Base-by-base conservation (phyloP, 495 filamentous ascomycete species). In the Usnea hakonensis region DNA sequence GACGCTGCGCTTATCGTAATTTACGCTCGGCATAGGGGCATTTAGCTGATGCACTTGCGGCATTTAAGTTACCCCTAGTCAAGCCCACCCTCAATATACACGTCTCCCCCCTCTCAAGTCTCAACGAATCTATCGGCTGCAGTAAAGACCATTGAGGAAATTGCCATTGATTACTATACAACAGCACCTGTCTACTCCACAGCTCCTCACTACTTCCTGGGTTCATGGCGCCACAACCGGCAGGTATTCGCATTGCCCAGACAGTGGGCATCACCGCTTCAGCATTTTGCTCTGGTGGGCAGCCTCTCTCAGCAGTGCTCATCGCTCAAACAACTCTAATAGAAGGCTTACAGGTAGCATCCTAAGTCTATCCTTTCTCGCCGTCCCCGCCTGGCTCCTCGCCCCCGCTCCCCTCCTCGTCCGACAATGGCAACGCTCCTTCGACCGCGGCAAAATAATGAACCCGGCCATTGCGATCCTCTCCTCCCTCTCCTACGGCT, bases 401-500 rank as follows among this genome's bases (percentile, higher is more conserved):
- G 77, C 81, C 1, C 84, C 84, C 0, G 67, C 75, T 7, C 75
- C 79, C 0, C 65, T 84, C 14, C 73, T 84, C 55, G 77, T 79
- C 21, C 66, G 62, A 19, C 81, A 85, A 69, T 86, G 81, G 81
- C 48, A 67, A 50, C 61, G 55, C 26, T 61, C 71, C 32, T 79
- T 68, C 68, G 30, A 67, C 37, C 60, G 46, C 3, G 81, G 77
- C 43, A 72, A 68, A 26, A 41, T 43, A 14, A 53, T 70, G 30
- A 72, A 78, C 23, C 74, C 76, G 0, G 41, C 68, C 1, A 58
- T 78, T 8, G 67, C 73, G 0, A 52, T 71, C 19, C 26, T 73
- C 26, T 69, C 76, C 0, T 63, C 73, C 0, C 6, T 74, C 0
- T 66, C 72, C 9, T 81, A 74, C 60, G 67, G 70, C 36, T 84